Evolutionary conservation across 2,329 filamentous ascomycete species (phyloP), one percentile per base, ranked within the genome.

Genomic region (Xylariaceae sp.): DNA sequence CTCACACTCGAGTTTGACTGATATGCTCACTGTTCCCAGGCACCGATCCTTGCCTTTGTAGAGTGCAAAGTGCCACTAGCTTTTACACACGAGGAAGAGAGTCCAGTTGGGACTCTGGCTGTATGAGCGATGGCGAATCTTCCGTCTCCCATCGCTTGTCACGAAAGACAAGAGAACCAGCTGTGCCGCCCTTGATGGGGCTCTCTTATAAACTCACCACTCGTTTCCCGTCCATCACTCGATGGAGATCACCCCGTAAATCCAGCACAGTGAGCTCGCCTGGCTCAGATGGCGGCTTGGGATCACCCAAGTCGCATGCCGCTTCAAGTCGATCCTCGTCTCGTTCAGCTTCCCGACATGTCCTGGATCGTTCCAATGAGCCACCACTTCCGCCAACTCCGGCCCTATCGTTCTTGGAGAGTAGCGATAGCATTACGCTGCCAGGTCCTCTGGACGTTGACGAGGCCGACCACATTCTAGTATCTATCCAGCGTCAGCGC

Each of bases 231-330:
- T 72, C 71, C 41, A 64, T 80, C 33, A 66, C 70, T 1, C 72
- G 73, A 17, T 79, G 75, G 75, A 73, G 68, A 45, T 68, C 71
- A 1, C 66, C 63, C 27, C 71, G 69, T 48, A 70, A 71, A 27
- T 62, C 68, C n/a, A 72, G 70, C 43, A 62, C 69, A 12, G 70
- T 72, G 37, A 67, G 73, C 11, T 74, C 71, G 0, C 86, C 89
- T 0, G 84, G 85, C 51, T 95, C 93, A 34, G 92, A 96, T 59
- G 76, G 92, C 20, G 88, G 81, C 14, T 90, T 95, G 60, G 87
- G 84, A 46, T 82, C 83, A 42, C 73, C 87, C 20, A 80, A 83
- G 16, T 85, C 83, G 2, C 73, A 78, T 39, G 77, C 82, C 6
- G 76, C 83, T 3, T 92, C 88, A 3, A 87, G 88, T 56, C 80